Percentiles rank a stretch among this genome's conserved stretches.
phyloP scores from a whole-genome alignment of 2,329 filamentous ascomycete genomes.

The Aspergillus thermomutatus region DNA sequence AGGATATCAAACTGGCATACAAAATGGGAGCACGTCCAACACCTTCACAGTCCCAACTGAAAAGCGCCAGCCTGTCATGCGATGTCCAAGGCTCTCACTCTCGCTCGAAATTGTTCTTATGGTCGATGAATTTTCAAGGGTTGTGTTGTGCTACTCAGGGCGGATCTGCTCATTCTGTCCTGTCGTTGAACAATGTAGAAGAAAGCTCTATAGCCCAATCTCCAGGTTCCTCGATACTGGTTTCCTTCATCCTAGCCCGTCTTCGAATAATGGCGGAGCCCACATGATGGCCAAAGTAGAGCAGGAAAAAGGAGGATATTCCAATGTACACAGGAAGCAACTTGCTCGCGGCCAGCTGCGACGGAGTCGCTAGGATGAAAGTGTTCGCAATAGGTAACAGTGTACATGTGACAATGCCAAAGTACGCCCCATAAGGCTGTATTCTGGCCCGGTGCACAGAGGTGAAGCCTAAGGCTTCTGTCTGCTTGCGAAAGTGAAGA shows the following conservation, averaged over 20 bases:
- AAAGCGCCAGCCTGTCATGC: too few relatives aligned
- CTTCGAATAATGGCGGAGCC: constrained; percentile 42
- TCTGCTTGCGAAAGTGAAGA: constrained; percentile 53
- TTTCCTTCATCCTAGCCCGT: constrained; percentile 43
- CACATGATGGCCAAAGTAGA: constrained; percentile 52
- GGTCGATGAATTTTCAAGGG: neutral
- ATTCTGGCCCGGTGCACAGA: constrained; percentile 51
- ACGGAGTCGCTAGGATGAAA: constrained; percentile 65
- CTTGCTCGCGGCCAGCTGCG: constrained; percentile 54
- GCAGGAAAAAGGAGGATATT: constrained; percentile 55
- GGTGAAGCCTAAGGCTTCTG: constrained; percentile 37
- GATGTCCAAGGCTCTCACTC: neutral
- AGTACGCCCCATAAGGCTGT: constrained; percentile 64
- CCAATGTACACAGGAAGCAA: constrained; percentile 65
- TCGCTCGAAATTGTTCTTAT: neutral
- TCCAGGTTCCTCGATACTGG: constrained; percentile 46
- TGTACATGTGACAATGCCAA: constrained; percentile 50
- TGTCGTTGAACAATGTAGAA: neutral
- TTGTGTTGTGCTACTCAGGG: neutral
- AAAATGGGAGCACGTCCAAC: neutral
- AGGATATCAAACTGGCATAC: neutral
- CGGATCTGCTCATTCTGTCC: neutral
- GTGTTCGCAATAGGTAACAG: constrained; percentile 69
- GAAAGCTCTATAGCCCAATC: neutral
- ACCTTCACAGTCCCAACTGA: neutral